A percentile compares a stretch with the other conserved stretches of the same genome.
Conservation (phyloP, 2,329 filamentous ascomycete genomes). For the Fulvia fulva region DNA sequence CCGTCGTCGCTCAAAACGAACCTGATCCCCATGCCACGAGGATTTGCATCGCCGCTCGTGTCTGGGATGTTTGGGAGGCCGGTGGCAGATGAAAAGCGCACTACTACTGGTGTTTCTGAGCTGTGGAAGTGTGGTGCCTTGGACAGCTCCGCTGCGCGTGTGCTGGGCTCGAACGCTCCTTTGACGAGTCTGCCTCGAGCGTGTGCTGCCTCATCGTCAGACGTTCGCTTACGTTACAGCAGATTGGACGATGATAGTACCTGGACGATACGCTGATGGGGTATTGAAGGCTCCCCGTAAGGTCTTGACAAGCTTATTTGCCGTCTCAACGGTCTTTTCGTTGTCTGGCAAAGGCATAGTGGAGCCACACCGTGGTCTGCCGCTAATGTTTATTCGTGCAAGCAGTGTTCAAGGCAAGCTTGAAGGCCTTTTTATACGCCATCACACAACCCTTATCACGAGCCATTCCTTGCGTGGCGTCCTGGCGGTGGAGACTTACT, state of each 20-base stretch:
- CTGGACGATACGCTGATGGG: slow-evolving; percentile 24
- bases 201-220: slow-evolving; percentile 41
- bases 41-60: slow-evolving; percentile 22
- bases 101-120: slow-evolving; percentile 22
- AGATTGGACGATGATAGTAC: slow-evolving; percentile 6
- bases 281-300: slow-evolving; percentile 25
- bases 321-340: slow-evolving; percentile 17
- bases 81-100: slow-evolving; percentile 28
- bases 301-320: slow-evolving; percentile 20
- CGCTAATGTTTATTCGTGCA: not conserved
- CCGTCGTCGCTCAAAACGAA: slow-evolving; percentile 42
- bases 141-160: slow-evolving; percentile 41
- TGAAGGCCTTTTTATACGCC: not conserved
- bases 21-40: slow-evolving; percentile 47
- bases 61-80: slow-evolving; percentile 28
- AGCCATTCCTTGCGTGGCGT: no score
- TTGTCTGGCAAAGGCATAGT: slow-evolving; percentile 26
- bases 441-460: not conserved
- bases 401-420: not conserved
- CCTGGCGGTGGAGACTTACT: not conserved
- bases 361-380: not conserved
- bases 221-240: not conserved
- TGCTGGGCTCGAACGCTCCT: slow-evolving; percentile 51
- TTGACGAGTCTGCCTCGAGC: slow-evolving; percentile 51
- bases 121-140: slow-evolving; percentile 26